Evolutionary conservation across 306 rosid genomes (phyloP), one percentile per base, ranked within the genome.

Genomic region (Lagenaria siceraria): DNA sequence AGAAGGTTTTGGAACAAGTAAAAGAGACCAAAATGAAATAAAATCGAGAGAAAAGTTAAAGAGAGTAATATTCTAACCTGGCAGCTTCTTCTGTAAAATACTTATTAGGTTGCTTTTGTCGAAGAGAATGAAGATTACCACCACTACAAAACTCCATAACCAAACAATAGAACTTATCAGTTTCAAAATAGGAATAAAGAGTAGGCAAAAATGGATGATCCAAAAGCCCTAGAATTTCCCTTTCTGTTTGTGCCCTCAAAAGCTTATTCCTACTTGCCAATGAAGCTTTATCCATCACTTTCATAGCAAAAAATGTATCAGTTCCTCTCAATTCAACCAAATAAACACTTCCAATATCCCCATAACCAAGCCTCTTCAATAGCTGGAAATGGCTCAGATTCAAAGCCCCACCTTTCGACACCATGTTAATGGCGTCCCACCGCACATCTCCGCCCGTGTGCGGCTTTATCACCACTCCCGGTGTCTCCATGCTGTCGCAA

Each of bases 101-200:
- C 35, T 77, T 77, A 56, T 43, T 48, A 22, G 80, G 80, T 49
- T 77, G 80, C 58, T 60, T 60, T n/a, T 77, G 80, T 2, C 80
- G 66, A 62, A 77, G 73, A 48, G 80, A 59, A n/a, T 77, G 80
- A 48, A 77, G 72, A 63, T 77, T 62, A 6, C 80, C 80, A 14
- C 80, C 80, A 2, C 73, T 42, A 49, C 80, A 77, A 51, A 59
- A 77, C 73, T 77, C 80, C 80, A 77, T 77, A 14, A 77, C 80
- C 73, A 77, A 77, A 25, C 80, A 77, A 31, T 60, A 59, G 12
- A 77, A 77, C 48, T 62, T 77, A 46, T 77, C 80, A 29, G 80
- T 77, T n/a, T 77, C 80, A 19, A 77, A 77, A 51, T 77, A 62
- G 0, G 80, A 59, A 77, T 77, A 77, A 1, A 77, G 46, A 9